Evolutionary conservation across 768 basidiomycete species (phyloP).

Genomic region (Phlebiopsis flavidoalba): DNA sequence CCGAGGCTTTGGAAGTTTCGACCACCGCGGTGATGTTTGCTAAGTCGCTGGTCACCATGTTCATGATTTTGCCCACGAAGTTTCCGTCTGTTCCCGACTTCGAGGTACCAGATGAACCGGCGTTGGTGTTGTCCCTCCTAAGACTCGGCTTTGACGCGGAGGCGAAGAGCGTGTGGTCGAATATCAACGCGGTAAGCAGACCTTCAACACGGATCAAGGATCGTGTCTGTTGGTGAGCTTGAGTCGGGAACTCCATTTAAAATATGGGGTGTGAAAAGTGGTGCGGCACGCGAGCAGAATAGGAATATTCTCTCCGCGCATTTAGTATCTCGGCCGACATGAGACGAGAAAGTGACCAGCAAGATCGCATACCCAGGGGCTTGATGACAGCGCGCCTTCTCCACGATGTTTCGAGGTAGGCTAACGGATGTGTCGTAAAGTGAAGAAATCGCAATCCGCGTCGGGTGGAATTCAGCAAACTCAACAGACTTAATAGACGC

Average conservation of each 20-base stretch:
- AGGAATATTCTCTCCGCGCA: conserved; percentile 58
- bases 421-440: no score
- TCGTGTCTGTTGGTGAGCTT: conserved; percentile 25
- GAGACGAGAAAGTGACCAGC: no score
- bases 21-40: conserved; percentile 20
- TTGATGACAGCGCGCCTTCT: conserved; percentile 40
- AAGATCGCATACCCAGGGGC: conserved; percentile 67
- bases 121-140: background rate
- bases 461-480: no score
- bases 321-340: no score
- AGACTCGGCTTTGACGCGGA: conserved; percentile 30
- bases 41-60: conserved; percentile 64
- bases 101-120: no score
- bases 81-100: conserved; percentile 28
- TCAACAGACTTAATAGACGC: no score
- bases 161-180: conserved; percentile 10
- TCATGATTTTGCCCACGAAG: conserved; percentile 73
- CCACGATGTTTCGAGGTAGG: conserved; percentile 57
- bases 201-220: conserved; percentile 31
- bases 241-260: background rate
- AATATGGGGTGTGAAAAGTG: conserved; percentile 2
- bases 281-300: conserved; percentile 29
- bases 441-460: no score
- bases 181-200: conserved; percentile 2
- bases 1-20: conserved; percentile 14